Base-by-base conservation (phyloP, 2,329 filamentous ascomycete genomes). In the Trichoderma simmonsii region DNA sequence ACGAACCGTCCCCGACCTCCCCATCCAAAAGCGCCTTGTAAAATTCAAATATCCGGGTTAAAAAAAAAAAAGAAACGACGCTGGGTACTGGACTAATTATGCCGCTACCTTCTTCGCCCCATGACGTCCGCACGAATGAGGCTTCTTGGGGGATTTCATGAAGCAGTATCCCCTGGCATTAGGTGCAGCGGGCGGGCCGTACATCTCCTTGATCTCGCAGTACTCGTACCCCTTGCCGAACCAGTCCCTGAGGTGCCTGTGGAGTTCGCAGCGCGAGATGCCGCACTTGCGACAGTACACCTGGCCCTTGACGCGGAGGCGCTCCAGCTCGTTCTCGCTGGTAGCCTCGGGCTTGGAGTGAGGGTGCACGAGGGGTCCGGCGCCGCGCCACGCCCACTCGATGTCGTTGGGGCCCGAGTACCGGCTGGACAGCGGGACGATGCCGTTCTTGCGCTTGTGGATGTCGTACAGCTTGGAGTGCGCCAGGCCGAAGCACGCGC, bases 201-300 rank as follows among this genome's bases (percentile, higher is more conserved):
- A 91, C 77, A 86, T 86, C 77, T 87, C 83, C 77, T 85, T 86
- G 75, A 91, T 86, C 71, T 83, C 84, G 82, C 89, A 91, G 80
- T 91, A 91, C 79, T 91, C 89, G 73, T 84, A 80, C 24, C 79
- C 82, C 51, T 83, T 80, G 70, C 86, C 87, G 84, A 90, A 87
- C 87, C 88, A 91, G 54, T 83, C 84, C 76, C 84, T 83, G 75
- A 91, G 85, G 77, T 91, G 89, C 74, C 87, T 86, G 80, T 90
- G 88, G 72, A 91, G 83, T 82, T 90, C 88, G 79, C 89, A 91
- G 43, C 89, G 85, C 54, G 83, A 86, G 72, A 87, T 85, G 63
- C 87, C 88, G 74, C 89, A 91, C 79, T 90, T 89, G 72, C 86
- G 84, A 79, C 89, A 91, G 79, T 89, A 87, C 6, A 89, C 86